Percentiles rank a stretch among this genome's conserved stretches.
Evolutionary conservation across 2,329 filamentous ascomycete species (phyloP).

Genomic region (Purpureocillium takamizusanense): DNA sequence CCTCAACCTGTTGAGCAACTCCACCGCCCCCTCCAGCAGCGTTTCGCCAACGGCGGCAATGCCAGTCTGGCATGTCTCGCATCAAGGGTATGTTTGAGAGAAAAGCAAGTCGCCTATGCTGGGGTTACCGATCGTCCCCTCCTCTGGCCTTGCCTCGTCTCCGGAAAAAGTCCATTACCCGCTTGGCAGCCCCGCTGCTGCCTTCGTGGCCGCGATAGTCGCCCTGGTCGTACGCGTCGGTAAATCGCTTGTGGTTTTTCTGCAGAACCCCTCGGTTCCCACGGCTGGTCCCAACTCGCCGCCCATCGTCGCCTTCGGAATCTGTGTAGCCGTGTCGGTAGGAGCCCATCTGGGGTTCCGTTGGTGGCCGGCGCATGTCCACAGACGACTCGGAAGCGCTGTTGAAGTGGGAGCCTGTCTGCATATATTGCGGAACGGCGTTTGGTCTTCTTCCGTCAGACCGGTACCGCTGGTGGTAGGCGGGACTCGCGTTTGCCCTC

Average conservation of each 20-base stretch:
- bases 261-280: constrained; percentile 54
- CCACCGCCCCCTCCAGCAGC: constrained; percentile 2
- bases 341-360: constrained; percentile 28
- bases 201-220: constrained; percentile 61
- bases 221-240: constrained; percentile 77
- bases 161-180: constrained; percentile 98
- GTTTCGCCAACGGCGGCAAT: too few species aligned
- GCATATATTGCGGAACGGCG: constrained; percentile 38
- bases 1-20: too few species aligned
- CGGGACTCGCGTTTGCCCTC: constrained; percentile 22
- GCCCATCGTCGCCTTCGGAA: constrained; percentile 32
- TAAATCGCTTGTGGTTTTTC: constrained; percentile 82
- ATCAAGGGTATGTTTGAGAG: too few species aligned
- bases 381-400: constrained; percentile 46
- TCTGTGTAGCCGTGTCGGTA: constrained; percentile 33
- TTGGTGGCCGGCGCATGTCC: constrained; percentile 35
- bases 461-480: constrained; percentile 32
- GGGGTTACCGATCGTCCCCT: constrained; percentile 40
- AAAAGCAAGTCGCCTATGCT: too few species aligned
- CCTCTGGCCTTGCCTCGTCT: constrained; percentile 70
- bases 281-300: constrained; percentile 25
- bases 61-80: too few species aligned
- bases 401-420: constrained; percentile 33
- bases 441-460: constrained; percentile 30
- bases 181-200: constrained; percentile 76